Base-by-base conservation (phyloP, 73 alveolate genomes). In the Diophrys sp. region DNA sequence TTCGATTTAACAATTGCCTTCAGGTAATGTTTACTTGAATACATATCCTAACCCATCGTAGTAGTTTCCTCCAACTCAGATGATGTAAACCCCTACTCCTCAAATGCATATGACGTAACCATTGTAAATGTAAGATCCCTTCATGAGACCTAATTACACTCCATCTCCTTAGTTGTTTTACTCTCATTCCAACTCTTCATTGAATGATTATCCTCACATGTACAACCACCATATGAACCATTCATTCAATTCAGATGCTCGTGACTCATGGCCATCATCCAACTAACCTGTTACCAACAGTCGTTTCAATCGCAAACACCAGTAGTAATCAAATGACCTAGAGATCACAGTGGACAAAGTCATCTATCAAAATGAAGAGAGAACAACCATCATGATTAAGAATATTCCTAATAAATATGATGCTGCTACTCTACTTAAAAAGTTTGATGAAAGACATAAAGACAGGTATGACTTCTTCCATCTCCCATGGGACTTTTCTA, bases 371-470 rank as follows among this genome's bases (percentile, higher is more conserved):
- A 24, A 33, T 23, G 93, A 86, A 53, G 24, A 92, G 30, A 81
- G 99, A 53, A 96, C 99, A 44, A 95, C 99, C 0, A 92, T 97
- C 67, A 97, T 97, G 99, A 92, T 97, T 66, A 96, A 96, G 77
- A 96, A 97, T 86, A 91, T 97, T 68, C 99, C 99, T 0, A 96
- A 96, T 87, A 95, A 96, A 77, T 97, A 94, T 74, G 90, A 96
- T 2, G 79, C 86, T 54, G 85, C 91, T 82, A 87, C 89, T 87
- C 88, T 97, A 33, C 78, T 92, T 73, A 83, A 81, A 31, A 85
- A 85, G 81, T 92, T 97, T 53, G 96, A 97, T 75, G 88, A 94
- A 76, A 87, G 90, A 67, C 95, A 94, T 78, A 76, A 86, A 74
- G 96, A 92, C n/a, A 81, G 85, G 29, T 96, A 89, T 77, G 98